These are phyloP conservation scores for Aegilops speltoides DNA, from an alignment of 176 grass and related monocot species.

Conservation along the genomic window DNA sequence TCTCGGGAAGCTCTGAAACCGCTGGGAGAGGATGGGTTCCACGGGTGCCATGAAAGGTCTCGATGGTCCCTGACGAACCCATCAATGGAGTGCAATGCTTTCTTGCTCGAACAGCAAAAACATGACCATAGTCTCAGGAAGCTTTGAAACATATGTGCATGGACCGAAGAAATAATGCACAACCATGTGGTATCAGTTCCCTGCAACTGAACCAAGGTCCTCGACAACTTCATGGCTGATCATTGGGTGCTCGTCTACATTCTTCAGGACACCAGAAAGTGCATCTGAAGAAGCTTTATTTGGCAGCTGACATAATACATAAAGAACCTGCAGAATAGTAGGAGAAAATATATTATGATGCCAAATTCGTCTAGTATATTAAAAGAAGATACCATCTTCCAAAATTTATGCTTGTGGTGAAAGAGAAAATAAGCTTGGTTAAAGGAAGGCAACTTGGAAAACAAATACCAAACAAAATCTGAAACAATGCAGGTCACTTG, in stretches of 20 bases:
- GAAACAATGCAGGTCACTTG: no score
- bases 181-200: conserved; percentile 18
- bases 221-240: conserved; percentile 96
- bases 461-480: no score
- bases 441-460: not conserved
- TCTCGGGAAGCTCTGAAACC: no score
- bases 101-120: conserved; percentile 53
- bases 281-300: conserved; percentile 78
- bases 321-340: conserved; percentile 65
- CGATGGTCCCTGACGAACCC: no score
- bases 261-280: conserved; percentile 65
- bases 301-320: conserved; percentile 89
- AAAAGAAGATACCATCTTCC: not conserved
- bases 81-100: conserved; percentile 70
- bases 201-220: conserved; percentile 93
- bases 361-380: not conserved
- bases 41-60: no score
- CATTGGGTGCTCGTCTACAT: conserved; percentile 89
- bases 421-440: not conserved
- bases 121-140: conserved; percentile 6
- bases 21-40: no score
- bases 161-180: not conserved
- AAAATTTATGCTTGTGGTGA: not conserved
- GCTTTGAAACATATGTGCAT: not conserved
- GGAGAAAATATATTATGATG: not conserved